Conservation (phyloP, 1,139 yeast species). For the Protomyces macrosporus region DNA sequence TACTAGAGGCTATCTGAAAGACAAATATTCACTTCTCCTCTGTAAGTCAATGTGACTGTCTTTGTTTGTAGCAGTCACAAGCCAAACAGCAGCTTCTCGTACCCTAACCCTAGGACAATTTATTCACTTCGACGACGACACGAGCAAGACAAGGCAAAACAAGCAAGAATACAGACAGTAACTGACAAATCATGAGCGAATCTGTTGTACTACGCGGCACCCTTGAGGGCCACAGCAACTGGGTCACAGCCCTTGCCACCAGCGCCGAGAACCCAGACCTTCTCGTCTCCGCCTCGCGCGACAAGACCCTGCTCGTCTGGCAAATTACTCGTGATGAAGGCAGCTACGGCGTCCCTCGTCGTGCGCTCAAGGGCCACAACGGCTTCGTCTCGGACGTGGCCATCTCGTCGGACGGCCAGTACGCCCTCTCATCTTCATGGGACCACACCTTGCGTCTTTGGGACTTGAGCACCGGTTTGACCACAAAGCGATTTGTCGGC, state of each 20-base stretch:
- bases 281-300: conserved; percentile 98
- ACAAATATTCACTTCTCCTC: too few relatives aligned
- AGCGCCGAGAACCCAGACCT: conserved; percentile 98
- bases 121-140: background rate
- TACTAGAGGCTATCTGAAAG: too few relatives aligned
- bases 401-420: conserved; percentile 96
- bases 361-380: conserved; percentile 96
- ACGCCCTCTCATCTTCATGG: conserved; percentile 99
- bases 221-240: conserved; percentile 75
- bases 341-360: conserved; percentile 97
- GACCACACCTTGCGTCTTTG: conserved; percentile 98
- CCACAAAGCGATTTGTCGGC: conserved; percentile 93
- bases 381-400: conserved; percentile 98
- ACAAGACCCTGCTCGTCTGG: conserved; percentile 98
- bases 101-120: background rate
- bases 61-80: background rate
- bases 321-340: conserved; percentile 78
- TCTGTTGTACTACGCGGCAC: conserved; percentile 99
- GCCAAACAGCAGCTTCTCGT: background rate
- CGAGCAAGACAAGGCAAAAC: background rate
- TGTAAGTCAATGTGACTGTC: too few relatives aligned
- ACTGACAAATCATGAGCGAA: conserved; percentile 44
- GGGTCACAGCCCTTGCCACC: conserved; percentile 99
- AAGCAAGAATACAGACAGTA: background rate
- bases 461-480: conserved; percentile 94